These are phyloP conservation scores for Suaeda aralocaspica DNA, from an alignment of 148 eudicot species.

Conservation along the genomic window DNA sequence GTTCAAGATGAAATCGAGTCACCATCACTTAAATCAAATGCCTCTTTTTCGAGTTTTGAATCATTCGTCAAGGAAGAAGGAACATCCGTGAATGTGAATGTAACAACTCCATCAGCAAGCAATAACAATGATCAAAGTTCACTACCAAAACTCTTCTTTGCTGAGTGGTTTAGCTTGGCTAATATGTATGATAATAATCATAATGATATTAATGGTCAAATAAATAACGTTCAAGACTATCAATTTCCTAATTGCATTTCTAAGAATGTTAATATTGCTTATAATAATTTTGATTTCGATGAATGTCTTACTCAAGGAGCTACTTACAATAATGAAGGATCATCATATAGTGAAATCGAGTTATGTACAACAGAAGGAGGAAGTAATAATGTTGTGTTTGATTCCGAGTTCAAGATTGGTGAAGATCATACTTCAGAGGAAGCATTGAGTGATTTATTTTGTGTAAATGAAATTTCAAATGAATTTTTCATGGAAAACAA, in stretches of 20 bases:
- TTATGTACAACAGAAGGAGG: conserved; percentile 11
- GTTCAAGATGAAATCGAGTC: conserved; percentile 18
- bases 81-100: conserved; percentile 3
- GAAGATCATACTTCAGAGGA: conserved; percentile 25
- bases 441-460: conserved; percentile 23
- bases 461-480: conserved; percentile 19
- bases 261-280: background rate
- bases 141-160: conserved; percentile 35
- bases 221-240: background rate
- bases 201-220: too few relatives aligned
- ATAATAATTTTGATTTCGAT: conserved; percentile 20
- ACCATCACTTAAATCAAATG: conserved; percentile 14
- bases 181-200: too few relatives aligned
- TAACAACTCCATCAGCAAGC: background rate
- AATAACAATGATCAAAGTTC: conserved; percentile 13
- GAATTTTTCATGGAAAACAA: conserved; percentile 11
- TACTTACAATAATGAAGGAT: conserved; percentile 19
- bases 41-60: conserved; percentile 25
- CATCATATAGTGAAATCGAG: conserved; percentile 13
- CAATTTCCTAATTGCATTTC: conserved; percentile 10
- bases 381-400: background rate
- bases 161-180: conserved; percentile 38
- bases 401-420: conserved; percentile 22
- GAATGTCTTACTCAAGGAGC: conserved; percentile 20
- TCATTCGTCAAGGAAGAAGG: conserved; percentile 13